A percentile compares a stretch with the other conserved stretches of the same genome.
These are phyloP conservation scores for Debaryomycetaceae sp. DNA, from an alignment of 1,139 yeast genomes.

Conservation along the genomic window DNA sequence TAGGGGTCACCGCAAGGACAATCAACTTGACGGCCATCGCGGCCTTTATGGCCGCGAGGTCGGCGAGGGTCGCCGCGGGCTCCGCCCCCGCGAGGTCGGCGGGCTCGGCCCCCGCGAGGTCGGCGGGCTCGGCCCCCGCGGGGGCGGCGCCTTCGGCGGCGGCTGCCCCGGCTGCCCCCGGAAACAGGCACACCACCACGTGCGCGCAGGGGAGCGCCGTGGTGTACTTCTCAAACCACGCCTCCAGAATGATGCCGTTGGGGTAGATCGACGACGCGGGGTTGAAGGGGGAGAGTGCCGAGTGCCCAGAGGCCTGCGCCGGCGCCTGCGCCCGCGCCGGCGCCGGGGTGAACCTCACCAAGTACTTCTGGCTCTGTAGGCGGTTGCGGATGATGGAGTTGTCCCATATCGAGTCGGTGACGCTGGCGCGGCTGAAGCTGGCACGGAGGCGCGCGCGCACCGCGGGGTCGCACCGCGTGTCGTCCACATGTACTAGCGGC, in stretches of 20 bases:
- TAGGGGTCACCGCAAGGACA: slow-evolving; percentile 8
- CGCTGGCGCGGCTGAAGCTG: slow-evolving; percentile 17
- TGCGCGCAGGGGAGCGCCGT: slow-evolving; percentile 31
- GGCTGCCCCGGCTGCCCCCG: slow-evolving; percentile 14
- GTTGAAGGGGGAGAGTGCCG: slow-evolving; percentile 35
- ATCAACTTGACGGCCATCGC: slow-evolving; percentile 14
- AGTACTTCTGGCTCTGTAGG: slow-evolving; percentile 30
- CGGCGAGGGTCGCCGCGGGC: too few species aligned
- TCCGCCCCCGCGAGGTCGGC: slow-evolving; percentile 11
- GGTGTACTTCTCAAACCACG: slow-evolving; percentile 37
- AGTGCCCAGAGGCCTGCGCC: slow-evolving; percentile 15
- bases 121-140: slow-evolving; percentile 16
- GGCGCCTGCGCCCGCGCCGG: neutral
- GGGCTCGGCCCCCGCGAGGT: slow-evolving; percentile 10
- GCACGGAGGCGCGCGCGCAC: slow-evolving; percentile 6
- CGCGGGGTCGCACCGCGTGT: slow-evolving; percentile 9
- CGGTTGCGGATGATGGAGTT: slow-evolving; percentile 36
- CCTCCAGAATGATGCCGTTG: slow-evolving; percentile 34
- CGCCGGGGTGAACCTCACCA: slow-evolving; percentile 17
- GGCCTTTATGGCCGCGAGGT: slow-evolving; percentile 11
- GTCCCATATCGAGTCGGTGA: slow-evolving; percentile 32
- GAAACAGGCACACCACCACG: slow-evolving; percentile 19
- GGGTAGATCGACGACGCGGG: slow-evolving; percentile 35
- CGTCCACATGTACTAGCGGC: slow-evolving; percentile 25
- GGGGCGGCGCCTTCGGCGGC: slow-evolving; percentile 10